Base-by-base conservation (phyloP, 2,329 filamentous ascomycete genomes). In the Talaromyces amestolkiae region DNA sequence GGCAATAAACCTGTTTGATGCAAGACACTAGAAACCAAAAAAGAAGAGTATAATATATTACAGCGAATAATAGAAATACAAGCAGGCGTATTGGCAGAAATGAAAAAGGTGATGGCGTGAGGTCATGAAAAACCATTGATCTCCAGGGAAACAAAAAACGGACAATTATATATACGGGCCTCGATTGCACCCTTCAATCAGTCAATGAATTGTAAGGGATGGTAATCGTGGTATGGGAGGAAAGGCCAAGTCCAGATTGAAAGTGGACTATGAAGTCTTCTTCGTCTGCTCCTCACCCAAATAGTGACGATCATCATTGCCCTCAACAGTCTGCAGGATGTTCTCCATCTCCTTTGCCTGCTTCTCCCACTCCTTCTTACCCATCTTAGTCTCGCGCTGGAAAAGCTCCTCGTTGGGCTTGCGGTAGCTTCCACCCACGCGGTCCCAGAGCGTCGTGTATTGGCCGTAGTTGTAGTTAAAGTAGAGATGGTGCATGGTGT, bases 391-490 rank as follows among this genome's bases (percentile, higher is more conserved):
- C 76, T 95, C 90, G 76, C 89, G 89, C 72, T 88, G 81, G 82
- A 97, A 97, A 70, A 97, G 85, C 79, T 93, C 92, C 65, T 89
- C 86, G 71, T 95, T 94, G 22, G 93, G 93, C 82, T 89, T 87
- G 72, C 91, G 85, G 82, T 97, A 97, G 75, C 91, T 96, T 66
- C 90, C 91, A 63, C 92, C 91, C 22, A 97, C 79, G 62, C 93
- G 89, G 78, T 97, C 93, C 90, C 93, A 97, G 22, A 95, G 82
- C 0, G 93, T 97, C 17, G 92, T 95, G 81, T 93, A 97, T 78
- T 97, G 93, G 66, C 93, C 93, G 74, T 96, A 97, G 81, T 97
- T 97, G 84, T 91, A 92, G 81, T 91, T 91, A 83, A 91, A 91
- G 79, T 91, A 91, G 45, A 93, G 79, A 76, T 97, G 94, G 79